phyloP scores from a whole-genome alignment of 768 basidiomycete genomes.

The Xerocomellus dryophilus region DNA sequence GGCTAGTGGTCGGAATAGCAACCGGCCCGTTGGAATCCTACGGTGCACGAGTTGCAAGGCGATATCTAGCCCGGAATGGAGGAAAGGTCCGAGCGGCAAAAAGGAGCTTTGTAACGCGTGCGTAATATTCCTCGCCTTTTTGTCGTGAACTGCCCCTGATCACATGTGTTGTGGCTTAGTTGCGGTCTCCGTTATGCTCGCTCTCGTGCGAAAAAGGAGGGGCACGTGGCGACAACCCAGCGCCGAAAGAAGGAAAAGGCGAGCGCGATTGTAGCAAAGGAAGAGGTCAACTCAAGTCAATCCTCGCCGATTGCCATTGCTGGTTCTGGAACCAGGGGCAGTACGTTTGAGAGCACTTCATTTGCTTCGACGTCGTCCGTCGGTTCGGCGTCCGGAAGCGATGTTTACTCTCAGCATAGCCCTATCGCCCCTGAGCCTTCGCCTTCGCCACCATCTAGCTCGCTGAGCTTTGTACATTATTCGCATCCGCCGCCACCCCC shows the following conservation, averaged over 20 bases:
- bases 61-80: slow-evolving; percentile 84
- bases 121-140: slow-evolving; percentile 35
- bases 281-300: slow-evolving; percentile 26
- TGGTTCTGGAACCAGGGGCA: slow-evolving; percentile 46
- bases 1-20: slow-evolving; percentile 42
- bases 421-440: slow-evolving; percentile 46
- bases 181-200: slow-evolving; percentile 86
- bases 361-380: slow-evolving; percentile 46
- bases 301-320: slow-evolving; percentile 40
- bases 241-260: slow-evolving; percentile 64
- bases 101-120: slow-evolving; percentile 93
- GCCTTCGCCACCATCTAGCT: slow-evolving; percentile 62
- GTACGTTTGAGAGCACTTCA: slow-evolving; percentile 47
- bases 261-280: slow-evolving; percentile 25
- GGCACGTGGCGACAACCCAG: slow-evolving; percentile 46
- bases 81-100: slow-evolving; percentile 86
- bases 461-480: slow-evolving; percentile 60
- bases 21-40: slow-evolving; percentile 68
- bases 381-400: slow-evolving; percentile 57
- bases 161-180: slow-evolving; percentile 38
- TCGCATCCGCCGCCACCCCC: slow-evolving; percentile 36
- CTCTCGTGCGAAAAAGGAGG: slow-evolving; percentile 86
- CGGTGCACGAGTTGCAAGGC: slow-evolving; percentile 80
- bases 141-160: slow-evolving; percentile 15
- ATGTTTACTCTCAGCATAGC: slow-evolving; percentile 49